Conservation (phyloP, 2,329 filamentous ascomycete species). For the Paraconiothyrium brasiliense region DNA sequence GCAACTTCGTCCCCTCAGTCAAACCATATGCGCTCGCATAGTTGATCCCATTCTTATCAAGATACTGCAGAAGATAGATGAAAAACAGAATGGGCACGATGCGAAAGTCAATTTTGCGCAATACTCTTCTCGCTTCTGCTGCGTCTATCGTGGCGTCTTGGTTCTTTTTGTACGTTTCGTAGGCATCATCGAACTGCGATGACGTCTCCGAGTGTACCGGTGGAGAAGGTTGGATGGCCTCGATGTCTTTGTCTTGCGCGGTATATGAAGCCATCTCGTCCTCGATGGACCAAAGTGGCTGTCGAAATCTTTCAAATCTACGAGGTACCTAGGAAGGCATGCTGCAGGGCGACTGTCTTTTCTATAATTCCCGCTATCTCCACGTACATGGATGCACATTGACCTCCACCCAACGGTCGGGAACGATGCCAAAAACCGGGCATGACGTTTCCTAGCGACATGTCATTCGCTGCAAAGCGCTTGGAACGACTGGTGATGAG, state of each 20-base stretch:
- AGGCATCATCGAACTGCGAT: conserved; percentile 43
- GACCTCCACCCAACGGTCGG: neutral
- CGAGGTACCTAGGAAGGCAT: neutral
- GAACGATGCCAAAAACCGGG: neutral
- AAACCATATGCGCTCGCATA: conserved; percentile 62
- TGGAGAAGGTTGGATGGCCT: conserved; percentile 30
- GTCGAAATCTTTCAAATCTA: neutral
- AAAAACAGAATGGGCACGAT: conserved; percentile 47
- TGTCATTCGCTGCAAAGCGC: neutral
- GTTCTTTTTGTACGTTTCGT: conserved; percentile 43
- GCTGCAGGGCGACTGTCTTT: neutral
- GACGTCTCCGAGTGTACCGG: conserved; percentile 30
- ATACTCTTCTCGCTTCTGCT: conserved; percentile 38
- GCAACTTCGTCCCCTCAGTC: conserved; percentile 58
- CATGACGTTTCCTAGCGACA: neutral
- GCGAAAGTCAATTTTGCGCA: conserved; percentile 42
- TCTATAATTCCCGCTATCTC: conserved; percentile 8
- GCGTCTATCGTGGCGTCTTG: conserved; percentile 29
- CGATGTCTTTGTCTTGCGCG: conserved; percentile 25
- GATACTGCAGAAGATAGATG: conserved; percentile 52
- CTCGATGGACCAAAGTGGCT: neutral
- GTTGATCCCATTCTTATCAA: conserved; percentile 60
- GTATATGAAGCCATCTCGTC: conserved; percentile 21
- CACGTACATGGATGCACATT: neutral
- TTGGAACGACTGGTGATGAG: neutral